Conservation (phyloP, 164 flowering plant genomes). For the Platanus orientalis region DNA sequence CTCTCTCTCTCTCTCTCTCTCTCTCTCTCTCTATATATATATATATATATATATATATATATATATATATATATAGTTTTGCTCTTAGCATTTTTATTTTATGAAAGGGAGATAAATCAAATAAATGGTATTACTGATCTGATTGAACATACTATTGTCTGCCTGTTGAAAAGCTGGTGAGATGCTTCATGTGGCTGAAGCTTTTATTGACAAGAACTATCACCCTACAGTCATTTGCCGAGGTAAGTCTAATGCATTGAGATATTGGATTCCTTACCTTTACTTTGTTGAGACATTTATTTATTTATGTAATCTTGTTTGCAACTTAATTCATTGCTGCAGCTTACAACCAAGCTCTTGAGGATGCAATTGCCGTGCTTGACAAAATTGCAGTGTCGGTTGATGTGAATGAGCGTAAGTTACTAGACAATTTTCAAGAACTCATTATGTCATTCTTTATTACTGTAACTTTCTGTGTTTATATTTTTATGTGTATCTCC, state of each 20-base stretch:
- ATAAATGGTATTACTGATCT: no score
- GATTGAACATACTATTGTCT: no score
- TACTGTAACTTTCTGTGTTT: neutral
- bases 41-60: no score
- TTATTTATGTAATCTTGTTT: no score
- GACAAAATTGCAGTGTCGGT: slow-evolving; percentile 83
- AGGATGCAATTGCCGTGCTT: slow-evolving; percentile 86
- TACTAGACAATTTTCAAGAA: no score
- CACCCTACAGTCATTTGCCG: slow-evolving; percentile 94
- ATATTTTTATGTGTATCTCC: no score
- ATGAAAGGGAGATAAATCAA: no score
- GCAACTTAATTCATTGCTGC: no score
- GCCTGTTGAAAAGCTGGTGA: slow-evolving; percentile 65
- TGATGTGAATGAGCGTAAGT: slow-evolving; percentile 83
- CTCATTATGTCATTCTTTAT: neutral
- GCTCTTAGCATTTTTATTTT: no score
- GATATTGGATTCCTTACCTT: neutral
- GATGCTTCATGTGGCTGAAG: slow-evolving; percentile 98
- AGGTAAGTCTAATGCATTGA: slow-evolving; percentile 36
- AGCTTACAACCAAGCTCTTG: slow-evolving; percentile 88
- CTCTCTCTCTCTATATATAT: no score
- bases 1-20: no score
- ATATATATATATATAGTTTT: no score
- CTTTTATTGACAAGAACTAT: slow-evolving; percentile 74
- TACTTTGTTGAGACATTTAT: neutral